phyloP scores from a whole-genome alignment of 176 grass and related monocot genomes.

The Dendrocalamus sinicus region DNA sequence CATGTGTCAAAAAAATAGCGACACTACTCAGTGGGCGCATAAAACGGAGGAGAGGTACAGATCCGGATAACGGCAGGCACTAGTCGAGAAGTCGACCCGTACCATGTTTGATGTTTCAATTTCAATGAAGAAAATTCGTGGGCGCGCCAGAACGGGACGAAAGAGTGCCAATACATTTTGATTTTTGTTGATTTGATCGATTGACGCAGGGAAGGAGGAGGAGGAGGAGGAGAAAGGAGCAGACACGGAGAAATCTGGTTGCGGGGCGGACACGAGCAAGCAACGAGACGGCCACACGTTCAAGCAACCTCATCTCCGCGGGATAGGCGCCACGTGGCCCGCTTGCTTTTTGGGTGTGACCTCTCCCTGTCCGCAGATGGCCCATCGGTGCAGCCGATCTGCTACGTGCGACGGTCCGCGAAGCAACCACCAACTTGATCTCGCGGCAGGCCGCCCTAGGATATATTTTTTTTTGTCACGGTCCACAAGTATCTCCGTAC shows the following conservation, averaged over 20 bases:
- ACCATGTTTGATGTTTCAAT: background rate
- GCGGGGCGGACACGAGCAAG: conserved; percentile 6
- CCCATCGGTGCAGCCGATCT: background rate
- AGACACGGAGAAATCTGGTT: background rate
- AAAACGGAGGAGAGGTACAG: no score
- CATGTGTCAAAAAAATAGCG: no score
- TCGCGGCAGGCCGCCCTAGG: no score
- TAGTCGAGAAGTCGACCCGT: background rate
- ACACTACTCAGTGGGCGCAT: no score
- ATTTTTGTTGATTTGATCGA: background rate
- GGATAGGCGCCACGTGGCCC: conserved; percentile 50
- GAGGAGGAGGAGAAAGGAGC: no score
- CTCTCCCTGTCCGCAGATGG: background rate
- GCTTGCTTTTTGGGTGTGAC: background rate
- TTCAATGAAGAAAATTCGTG: background rate
- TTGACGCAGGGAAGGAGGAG: background rate
- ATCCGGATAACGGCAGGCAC: background rate
- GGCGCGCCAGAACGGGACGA: background rate
- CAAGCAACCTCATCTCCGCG: conserved; percentile 49
- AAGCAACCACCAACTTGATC: background rate
- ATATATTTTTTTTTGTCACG: background rate
- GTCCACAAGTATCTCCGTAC: background rate
- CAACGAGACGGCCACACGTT: conserved; percentile 80
- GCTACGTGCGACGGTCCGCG: conserved; percentile 18
- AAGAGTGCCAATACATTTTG: background rate